Conservation (phyloP, 2,329 filamentous ascomycete species). For the Cephalotrichum gorgonifer region DNA sequence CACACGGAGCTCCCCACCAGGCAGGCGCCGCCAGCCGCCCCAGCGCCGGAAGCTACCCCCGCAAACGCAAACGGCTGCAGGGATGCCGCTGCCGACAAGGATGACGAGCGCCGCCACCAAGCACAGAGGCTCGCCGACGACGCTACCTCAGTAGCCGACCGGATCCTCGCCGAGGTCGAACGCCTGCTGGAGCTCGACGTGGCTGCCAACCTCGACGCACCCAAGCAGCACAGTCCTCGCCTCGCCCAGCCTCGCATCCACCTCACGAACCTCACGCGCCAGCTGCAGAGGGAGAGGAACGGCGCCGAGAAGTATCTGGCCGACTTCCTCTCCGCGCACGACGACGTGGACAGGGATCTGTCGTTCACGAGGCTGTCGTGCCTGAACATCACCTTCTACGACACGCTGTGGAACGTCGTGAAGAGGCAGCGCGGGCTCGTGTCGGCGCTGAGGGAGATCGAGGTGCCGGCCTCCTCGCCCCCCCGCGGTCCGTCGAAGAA, state of each 20-base stretch:
- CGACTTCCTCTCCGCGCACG: not conserved
- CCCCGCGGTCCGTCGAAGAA: not conserved
- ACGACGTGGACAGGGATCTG: not conserved
- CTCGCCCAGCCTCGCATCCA: conserved; percentile 1
- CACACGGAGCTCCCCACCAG: not conserved
- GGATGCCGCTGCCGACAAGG: not conserved
- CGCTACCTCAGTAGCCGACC: not conserved
- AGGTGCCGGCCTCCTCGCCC: not conserved
- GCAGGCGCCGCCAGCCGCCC: not conserved
- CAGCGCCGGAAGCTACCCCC: not conserved
- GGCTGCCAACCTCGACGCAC: not conserved
- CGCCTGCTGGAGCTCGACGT: conserved; percentile 3
- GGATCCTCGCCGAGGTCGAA: conserved; percentile 1
- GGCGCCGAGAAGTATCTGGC: conserved; percentile 1
- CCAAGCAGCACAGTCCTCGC: not conserved
- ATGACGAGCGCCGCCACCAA: not conserved
- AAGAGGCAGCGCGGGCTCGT: conserved; percentile 4
- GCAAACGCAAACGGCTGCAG: no score
- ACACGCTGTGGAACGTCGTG: conserved; percentile 2
- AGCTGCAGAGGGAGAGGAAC: conserved; percentile 1
- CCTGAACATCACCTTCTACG: conserved; percentile 6
- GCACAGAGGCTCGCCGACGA: not conserved
- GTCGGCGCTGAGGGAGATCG: conserved; percentile 1
- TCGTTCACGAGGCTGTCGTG: conserved; percentile 4
- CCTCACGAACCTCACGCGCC: conserved; percentile 4